These are phyloP conservation scores for Kluyveromyces starmeri DNA, from an alignment of 805 yeast genomes.

Conservation along the genomic window DNA sequence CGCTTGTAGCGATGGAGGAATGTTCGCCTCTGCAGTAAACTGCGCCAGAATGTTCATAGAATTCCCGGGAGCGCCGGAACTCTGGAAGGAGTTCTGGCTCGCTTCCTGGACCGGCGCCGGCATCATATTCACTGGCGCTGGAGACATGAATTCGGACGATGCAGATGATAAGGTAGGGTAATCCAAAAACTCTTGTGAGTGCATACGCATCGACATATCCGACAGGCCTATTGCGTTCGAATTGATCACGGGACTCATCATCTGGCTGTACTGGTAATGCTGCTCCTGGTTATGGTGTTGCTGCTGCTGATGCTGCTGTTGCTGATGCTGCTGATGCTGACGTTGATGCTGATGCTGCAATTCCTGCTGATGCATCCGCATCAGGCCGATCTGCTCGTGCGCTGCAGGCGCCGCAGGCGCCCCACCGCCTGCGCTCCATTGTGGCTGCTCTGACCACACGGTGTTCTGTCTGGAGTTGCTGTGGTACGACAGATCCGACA, in stretches of 20 bases:
- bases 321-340: not conserved
- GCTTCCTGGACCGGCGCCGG: not conserved
- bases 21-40: constrained; percentile 17
- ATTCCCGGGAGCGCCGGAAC: no score
- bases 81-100: no score
- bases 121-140: not conserved
- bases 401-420: no score
- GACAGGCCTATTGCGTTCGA: not conserved
- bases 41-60: constrained; percentile 1
- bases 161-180: constrained; percentile 2
- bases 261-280: not conserved
- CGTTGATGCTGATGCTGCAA: not conserved
- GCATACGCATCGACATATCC: constrained; percentile 4
- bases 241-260: constrained; percentile 1
- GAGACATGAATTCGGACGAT: constrained; percentile 1
- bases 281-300: not conserved
- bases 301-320: not conserved
- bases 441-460: constrained; percentile 19
- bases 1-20: constrained; percentile 11
- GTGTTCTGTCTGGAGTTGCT: constrained; percentile 5
- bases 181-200: constrained; percentile 4
- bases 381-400: no score
- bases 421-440: constrained; percentile 29
- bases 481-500: constrained; percentile 4
- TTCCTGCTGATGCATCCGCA: no score